These are phyloP conservation scores for Poteriospumella lacustris DNA, from an alignment of 108 stramenopile genomes.

Conservation along the genomic window DNA sequence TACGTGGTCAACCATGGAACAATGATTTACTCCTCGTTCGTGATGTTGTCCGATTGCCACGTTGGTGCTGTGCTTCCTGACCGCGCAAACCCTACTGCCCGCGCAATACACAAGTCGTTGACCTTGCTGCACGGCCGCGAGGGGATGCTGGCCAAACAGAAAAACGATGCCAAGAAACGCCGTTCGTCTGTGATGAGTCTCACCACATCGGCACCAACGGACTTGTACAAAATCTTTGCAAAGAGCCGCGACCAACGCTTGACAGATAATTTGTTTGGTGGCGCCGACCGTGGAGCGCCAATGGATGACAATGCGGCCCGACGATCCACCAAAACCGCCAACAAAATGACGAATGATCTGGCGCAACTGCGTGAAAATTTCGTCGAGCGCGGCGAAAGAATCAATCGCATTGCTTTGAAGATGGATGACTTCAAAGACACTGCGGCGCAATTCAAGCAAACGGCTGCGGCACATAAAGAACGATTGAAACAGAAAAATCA, in stretches of 20 bases:
- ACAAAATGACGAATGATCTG: background rate
- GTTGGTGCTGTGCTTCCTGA: background rate
- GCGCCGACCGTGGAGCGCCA: background rate
- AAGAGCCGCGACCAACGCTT: background rate
- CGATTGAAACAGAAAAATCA: background rate
- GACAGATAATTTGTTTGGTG: background rate
- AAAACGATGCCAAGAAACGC: background rate
- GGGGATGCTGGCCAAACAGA: background rate
- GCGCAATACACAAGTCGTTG: background rate
- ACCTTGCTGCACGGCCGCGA: background rate
- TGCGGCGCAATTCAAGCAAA: background rate
- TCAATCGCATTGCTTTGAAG: background rate
- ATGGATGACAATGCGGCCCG: background rate
- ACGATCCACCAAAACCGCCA: background rate
- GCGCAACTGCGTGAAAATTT: background rate
- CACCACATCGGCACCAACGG: background rate
- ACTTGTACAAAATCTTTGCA: constrained; percentile 14
- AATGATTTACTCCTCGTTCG: background rate
- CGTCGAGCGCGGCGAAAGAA: background rate
- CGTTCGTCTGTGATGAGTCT: background rate
- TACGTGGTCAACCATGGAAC: background rate
- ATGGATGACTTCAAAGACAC: constrained; percentile 1
- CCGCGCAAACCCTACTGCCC: background rate
- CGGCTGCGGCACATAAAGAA: background rate
- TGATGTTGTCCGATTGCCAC: background rate